Conservation (phyloP, 2,329 filamentous ascomycete species). For the Chrysoporthe deuterocubensis region DNA sequence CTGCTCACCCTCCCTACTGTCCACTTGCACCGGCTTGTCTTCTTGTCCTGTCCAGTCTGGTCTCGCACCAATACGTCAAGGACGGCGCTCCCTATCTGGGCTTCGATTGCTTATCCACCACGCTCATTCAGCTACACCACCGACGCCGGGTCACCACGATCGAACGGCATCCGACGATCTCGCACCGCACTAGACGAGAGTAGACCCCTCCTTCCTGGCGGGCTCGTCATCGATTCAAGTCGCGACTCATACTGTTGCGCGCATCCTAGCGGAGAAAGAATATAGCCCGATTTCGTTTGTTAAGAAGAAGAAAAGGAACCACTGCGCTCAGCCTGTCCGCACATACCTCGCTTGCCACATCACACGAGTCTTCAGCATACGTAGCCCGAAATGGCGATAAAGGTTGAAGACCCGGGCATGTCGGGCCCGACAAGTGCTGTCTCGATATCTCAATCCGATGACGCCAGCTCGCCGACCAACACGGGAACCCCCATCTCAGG, state of each 20-base stretch:
- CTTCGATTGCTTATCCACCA: constrained; percentile 22
- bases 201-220: constrained; percentile 3
- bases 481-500: constrained; percentile 46
- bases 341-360: constrained; percentile 28
- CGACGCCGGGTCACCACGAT: constrained; percentile 17
- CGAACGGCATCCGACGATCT: constrained; percentile 14
- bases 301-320: constrained; percentile 18
- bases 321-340: background rate
- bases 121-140: constrained; percentile 21
- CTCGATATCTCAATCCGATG: constrained; percentile 37
- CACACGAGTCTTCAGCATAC: constrained; percentile 27
- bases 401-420: constrained; percentile 36
- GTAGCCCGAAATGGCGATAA: constrained; percentile 42
- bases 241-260: background rate
- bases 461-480: constrained; percentile 43
- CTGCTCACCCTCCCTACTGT: background rate
- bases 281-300: constrained; percentile 15
- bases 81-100: constrained; percentile 43
- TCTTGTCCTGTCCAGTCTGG: constrained; percentile 26
- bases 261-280: constrained; percentile 8
- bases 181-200: background rate
- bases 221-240: background rate
- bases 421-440: constrained; percentile 24
- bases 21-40: background rate
- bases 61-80: constrained; percentile 25